Evolutionary conservation across 768 basidiomycete genomes (phyloP).

Genomic region (Tulasnella sp.): DNA sequence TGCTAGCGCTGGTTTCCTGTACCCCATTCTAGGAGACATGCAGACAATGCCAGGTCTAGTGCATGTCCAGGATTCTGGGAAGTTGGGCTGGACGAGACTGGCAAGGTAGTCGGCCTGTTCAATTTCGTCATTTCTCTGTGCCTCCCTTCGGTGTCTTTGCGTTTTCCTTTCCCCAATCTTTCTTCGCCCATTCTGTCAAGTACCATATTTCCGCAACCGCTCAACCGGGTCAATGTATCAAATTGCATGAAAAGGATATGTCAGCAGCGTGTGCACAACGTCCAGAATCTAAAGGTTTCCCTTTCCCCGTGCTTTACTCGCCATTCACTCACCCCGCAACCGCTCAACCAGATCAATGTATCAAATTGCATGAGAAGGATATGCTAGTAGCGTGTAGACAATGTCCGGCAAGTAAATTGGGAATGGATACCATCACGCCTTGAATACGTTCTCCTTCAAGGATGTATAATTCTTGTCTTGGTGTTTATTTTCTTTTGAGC

Average conservation of each 20-base stretch:
- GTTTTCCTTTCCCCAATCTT: not conserved
- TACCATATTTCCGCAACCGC: constrained; percentile 5
- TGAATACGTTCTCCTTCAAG: too few relatives aligned
- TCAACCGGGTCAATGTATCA: constrained; percentile 5
- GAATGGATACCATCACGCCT: not conserved
- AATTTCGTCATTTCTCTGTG: constrained; percentile 30
- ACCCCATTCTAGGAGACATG: constrained; percentile 95
- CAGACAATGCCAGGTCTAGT: constrained; percentile 94
- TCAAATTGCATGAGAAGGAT: not conserved
- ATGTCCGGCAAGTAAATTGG: not conserved
- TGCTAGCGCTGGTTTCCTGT: constrained; percentile 94
- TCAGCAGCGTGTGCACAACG: too few relatives aligned
- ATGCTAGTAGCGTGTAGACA: not conserved
- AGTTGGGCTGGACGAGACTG: constrained; percentile 74
- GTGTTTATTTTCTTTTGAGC: too few relatives aligned
- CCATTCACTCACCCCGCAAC: too few relatives aligned
- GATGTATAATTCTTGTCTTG: too few relatives aligned
- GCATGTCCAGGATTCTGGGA: constrained; percentile 94
- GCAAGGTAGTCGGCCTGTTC: constrained; percentile 83
- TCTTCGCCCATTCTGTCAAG: not conserved
- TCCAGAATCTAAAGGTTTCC: too few relatives aligned
- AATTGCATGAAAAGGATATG: not conserved
- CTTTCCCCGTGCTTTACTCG: too few relatives aligned
- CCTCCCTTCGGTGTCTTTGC: not conserved
- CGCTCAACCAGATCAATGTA: constrained; percentile 2